Evolutionary conservation across 1,284 basidiomycete species (phyloP), one percentile per base, ranked within the genome.

Genomic region (Naganishia sp.): DNA sequence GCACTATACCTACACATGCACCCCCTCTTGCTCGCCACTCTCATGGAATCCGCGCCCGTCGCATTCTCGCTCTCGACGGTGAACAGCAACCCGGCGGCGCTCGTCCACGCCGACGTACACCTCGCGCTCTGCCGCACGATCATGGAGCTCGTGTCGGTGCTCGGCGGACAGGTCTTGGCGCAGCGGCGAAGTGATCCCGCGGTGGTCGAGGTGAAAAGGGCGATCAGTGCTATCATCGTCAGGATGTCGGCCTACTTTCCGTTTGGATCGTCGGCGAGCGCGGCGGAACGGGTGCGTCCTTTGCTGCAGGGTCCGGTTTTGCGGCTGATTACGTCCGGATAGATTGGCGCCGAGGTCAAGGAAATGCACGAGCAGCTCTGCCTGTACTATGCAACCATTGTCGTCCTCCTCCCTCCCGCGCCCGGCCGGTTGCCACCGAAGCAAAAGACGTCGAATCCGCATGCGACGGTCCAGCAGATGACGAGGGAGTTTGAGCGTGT

Each of bases 231-330:
- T n/a, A 77, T 93, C 23, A 79, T 93, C 0, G 82, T 82, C 10
- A 86, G 90, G 72, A 89, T 94, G 84, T 79, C 85, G 1, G 83
- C 86, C 1, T 93, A 93, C 79, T 95, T 96, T 76, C 92, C 93
- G 1, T 92, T 91, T 76, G 82, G 65, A 18, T 47, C 47, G n/a
- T 51, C 39, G 35, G 58, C 39, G 10, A 77, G 31, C 73, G 79
- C 23, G 76, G 72, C 67, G 76, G 72, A 31, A 67, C 72, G 21
- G 72, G 80, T 47, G 46, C 6, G 61, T 60, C 45, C 31, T 11
- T 7, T 4, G 10, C 11, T 17, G 18, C 15, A n/a, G 41, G 32
- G 28, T 2, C 39, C 23, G n/a, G 15, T 7, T 41, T 21, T 25
- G 23, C 10, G 11, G n/a, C n/a, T 46, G 0, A 6, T 32, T 23